phyloP scores from a whole-genome alignment of 352 stramenopile species.

The Phytophthora syringae region DNA sequence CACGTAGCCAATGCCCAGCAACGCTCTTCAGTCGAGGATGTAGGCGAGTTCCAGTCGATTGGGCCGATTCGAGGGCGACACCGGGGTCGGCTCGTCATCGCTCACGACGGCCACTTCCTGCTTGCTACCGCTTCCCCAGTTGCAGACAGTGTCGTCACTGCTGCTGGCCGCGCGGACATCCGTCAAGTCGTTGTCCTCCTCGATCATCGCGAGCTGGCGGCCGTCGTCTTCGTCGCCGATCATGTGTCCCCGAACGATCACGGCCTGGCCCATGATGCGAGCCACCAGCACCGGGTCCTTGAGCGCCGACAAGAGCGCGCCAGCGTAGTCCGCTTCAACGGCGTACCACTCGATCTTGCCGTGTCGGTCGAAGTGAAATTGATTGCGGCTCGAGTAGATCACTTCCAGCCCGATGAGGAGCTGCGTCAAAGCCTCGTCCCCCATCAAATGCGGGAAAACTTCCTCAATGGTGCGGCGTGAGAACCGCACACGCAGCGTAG shows the following conservation, averaged over 20 bases:
- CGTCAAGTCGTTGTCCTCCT: background rate
- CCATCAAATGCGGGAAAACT: conserved; percentile 50
- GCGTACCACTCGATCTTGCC: conserved; percentile 52
- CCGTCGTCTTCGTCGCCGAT: conserved; percentile 38
- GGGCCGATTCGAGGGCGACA: background rate
- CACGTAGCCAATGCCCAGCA: too few species aligned
- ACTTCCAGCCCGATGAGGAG: conserved; percentile 46
- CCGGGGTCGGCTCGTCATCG: conserved; percentile 8
- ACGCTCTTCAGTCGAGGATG: conserved; percentile 9
- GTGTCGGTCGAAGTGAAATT: conserved; percentile 46
- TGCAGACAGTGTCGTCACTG: conserved; percentile 2
- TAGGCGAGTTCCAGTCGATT: conserved; percentile 16
- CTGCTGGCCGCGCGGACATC: background rate
- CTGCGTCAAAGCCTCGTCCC: conserved; percentile 35
- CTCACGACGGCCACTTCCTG: conserved; percentile 1
- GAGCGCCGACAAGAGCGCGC: conserved; percentile 32
- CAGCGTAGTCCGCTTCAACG: conserved; percentile 43
- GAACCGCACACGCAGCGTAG: conserved; percentile 42
- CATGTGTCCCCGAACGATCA: conserved; percentile 46
- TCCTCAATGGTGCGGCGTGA: conserved; percentile 47
- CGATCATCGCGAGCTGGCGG: conserved; percentile 2
- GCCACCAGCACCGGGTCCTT: conserved; percentile 29
- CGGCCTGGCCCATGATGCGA: conserved; percentile 34
- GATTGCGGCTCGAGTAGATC: conserved; percentile 41
- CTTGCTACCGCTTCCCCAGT: background rate